These are phyloP conservation scores for Phylloporus gajari DNA, from an alignment of 1,284 basidiomycete genomes.

Conservation along the genomic window DNA sequence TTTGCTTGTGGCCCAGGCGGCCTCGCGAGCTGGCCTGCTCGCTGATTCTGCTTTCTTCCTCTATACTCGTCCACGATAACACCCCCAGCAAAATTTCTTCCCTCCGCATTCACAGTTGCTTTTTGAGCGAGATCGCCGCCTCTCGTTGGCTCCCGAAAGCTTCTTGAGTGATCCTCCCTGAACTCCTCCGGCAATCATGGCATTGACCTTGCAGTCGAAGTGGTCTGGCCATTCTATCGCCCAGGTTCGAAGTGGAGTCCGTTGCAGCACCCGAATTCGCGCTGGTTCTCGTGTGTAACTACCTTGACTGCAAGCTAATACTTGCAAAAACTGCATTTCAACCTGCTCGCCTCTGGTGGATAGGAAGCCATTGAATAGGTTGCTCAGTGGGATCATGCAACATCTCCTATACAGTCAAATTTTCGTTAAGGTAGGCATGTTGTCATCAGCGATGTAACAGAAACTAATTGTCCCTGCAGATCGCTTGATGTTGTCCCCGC, in stretches of 20 bases:
- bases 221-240: slow-evolving; percentile 51
- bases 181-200: slow-evolving; percentile 23
- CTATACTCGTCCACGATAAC: slow-evolving; percentile 48
- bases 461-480: slow-evolving; percentile 35
- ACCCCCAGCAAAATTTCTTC: slow-evolving; percentile 22
- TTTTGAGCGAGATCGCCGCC: slow-evolving; percentile 39
- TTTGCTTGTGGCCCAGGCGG: slow-evolving; percentile 52
- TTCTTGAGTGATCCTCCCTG: slow-evolving; percentile 26
- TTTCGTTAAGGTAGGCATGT: slow-evolving; percentile 41
- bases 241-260: slow-evolving; percentile 45
- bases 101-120: slow-evolving; percentile 25
- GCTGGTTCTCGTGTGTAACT: slow-evolving; percentile 50
- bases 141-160: slow-evolving; percentile 43
- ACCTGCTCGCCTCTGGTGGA: slow-evolving; percentile 56
- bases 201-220: slow-evolving; percentile 48
- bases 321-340: slow-evolving; percentile 46
- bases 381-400: slow-evolving; percentile 47
- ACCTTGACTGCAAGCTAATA: slow-evolving; percentile 12
- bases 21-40: slow-evolving; percentile 53
- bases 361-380: slow-evolving; percentile 51
- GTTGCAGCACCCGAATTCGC: slow-evolving; percentile 39
- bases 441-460: neutral
- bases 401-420: slow-evolving; percentile 49
- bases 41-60: slow-evolving; percentile 46
- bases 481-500: slow-evolving; percentile 50